Conservation (phyloP, 371 early-diverging fungal species). For the Apophysomyces trapeziformis region DNA sequence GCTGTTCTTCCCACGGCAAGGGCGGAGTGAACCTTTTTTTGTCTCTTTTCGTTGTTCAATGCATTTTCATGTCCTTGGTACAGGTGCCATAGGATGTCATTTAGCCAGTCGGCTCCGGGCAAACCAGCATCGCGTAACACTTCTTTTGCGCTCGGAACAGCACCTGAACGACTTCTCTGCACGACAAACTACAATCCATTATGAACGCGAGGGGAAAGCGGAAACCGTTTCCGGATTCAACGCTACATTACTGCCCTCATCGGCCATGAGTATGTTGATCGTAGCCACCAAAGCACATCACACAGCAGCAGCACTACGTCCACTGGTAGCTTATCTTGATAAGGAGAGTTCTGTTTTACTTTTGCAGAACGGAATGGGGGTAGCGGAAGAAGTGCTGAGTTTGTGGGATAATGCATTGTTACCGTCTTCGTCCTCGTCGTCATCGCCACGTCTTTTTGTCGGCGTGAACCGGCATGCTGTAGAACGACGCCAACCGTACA, state of each 20-base stretch:
- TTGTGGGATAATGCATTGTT: not conserved
- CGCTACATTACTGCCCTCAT: not conserved
- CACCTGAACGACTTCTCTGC: slow-evolving; percentile 30
- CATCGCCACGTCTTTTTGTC: slow-evolving; percentile 46
- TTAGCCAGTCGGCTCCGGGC: slow-evolving; percentile 32
- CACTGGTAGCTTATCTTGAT: slow-evolving; percentile 41
- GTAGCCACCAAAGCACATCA: slow-evolving; percentile 57
- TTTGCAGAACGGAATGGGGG: slow-evolving; percentile 72
- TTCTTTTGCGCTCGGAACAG: slow-evolving; percentile 35
- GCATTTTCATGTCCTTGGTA: slow-evolving; percentile 49
- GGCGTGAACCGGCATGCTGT: slow-evolving; percentile 65
- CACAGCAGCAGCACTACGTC: slow-evolving; percentile 44
- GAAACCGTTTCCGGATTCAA: slow-evolving; percentile 20
- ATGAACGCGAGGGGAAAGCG: slow-evolving; percentile 15
- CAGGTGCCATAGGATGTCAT: slow-evolving; percentile 53
- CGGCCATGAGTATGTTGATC: slow-evolving; percentile 30
- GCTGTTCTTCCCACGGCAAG: too few species aligned
- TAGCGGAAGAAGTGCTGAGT: slow-evolving; percentile 48
- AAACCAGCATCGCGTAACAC: slow-evolving; percentile 31
- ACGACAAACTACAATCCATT: slow-evolving; percentile 31
- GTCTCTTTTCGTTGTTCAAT: slow-evolving; percentile 14
- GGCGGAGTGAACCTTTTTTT: too few species aligned
- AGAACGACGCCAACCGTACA: slow-evolving; percentile 40
- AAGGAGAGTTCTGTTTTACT: slow-evolving; percentile 50
- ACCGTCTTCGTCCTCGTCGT: not conserved